phyloP scores from a whole-genome alignment of 495 filamentous ascomycete genomes.

The Podospora anserina region DNA sequence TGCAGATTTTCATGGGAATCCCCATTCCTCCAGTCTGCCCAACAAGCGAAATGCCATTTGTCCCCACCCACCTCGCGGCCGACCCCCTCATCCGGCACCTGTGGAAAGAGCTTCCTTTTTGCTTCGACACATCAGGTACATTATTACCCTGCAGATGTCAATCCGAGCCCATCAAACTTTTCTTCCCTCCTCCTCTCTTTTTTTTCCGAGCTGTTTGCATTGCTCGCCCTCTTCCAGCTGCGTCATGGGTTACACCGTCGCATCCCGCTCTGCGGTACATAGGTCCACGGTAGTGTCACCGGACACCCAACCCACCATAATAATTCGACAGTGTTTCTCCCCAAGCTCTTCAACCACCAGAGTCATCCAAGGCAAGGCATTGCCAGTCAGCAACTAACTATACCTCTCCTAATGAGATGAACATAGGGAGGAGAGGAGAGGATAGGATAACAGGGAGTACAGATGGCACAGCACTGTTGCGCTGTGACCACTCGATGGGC shows the following conservation, averaged over 20 bases:
- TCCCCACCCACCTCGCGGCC: neutral
- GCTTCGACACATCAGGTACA: neutral
- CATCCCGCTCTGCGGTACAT: neutral
- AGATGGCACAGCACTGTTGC: neutral
- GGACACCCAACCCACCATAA: neutral
- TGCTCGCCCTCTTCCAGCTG: neutral
- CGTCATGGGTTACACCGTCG: neutral
- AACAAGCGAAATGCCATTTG: neutral
- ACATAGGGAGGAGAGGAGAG: neutral
- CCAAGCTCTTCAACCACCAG: too few relatives aligned
- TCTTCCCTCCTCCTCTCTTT: neutral
- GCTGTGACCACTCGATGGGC: neutral
- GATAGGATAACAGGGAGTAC: neutral
- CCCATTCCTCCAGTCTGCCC: neutral
- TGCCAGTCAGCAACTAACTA: neutral
- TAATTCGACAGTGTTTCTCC: too few relatives aligned
- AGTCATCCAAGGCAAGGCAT: neutral
- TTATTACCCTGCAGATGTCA: neutral
- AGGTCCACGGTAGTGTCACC: neutral
- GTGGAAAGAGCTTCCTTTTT: neutral
- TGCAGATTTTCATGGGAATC: conserved; percentile 3
- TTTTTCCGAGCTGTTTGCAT: neutral
- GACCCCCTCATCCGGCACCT: neutral
- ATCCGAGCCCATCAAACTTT: neutral
- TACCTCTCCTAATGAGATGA: neutral